Evolutionary conservation across 2,329 filamentous ascomycete species (phyloP), one percentile per base, ranked within the genome.

Genomic region (Hymenoscyphus fraxineus): DNA sequence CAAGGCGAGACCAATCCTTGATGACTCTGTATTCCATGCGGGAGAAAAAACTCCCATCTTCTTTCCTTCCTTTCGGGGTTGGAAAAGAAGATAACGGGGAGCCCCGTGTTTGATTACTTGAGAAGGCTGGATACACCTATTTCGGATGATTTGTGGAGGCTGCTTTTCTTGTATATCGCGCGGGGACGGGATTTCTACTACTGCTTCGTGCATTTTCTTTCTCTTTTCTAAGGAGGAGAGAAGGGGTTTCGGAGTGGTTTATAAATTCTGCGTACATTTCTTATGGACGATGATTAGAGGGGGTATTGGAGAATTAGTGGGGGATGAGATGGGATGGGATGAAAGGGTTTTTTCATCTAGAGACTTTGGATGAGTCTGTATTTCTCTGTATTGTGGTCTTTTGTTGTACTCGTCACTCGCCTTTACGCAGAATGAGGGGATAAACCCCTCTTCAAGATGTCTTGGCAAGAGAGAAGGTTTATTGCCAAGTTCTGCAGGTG

Each of bases 1-100:
- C 86, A 89, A 89, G 86, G 86, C 84, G 85, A 88, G 86, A 86
- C 76, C 80, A 79, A 85, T 89, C 86, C 86, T 89, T 89, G 86
- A 54, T 82, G 74, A 81, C 85, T 88, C 84, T 88, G 86, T 89
- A 89, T 88, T 88, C 86, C 85, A 86, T 87, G 86, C 86, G 86
- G 85, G 85, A 89, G 67, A 89, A 82, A 68, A 68, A 76, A 65
- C 72, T 71, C 67, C 47, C 35, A 35, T 40, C 10, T 54, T 13
- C 22, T 51, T 19, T 12, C 6, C 41, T 19, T n/a, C 6, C 15
- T n/a, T n/a, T 7, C n/a, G 41, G 16, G 41, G 3, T 47, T n/a
- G 41, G 3, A 10, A 51, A 27, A 13, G 22, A 10, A 51, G 35
- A 35, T 35, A 6, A 35, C 27, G 5, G 47, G 19, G 19, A 54